Evolutionary conservation across 2,329 filamentous ascomycete species (phyloP), one percentile per base, ranked within the genome.

Genomic region (Pseudogymnoascus sp.): DNA sequence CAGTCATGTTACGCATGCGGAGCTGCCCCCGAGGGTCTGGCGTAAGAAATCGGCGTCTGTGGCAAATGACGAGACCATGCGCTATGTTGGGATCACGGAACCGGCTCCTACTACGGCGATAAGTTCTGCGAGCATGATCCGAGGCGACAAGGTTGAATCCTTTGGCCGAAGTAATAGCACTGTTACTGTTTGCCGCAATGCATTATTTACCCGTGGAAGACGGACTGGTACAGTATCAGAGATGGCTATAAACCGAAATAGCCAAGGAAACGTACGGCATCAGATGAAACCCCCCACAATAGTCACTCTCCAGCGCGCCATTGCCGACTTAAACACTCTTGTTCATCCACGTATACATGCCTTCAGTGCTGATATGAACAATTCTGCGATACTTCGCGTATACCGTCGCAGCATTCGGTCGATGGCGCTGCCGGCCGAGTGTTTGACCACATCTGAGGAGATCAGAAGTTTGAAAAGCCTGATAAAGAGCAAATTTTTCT

Each of bases 391-490:
- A 9, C 23, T 61, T 23, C 33, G 59, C 10, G 33, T 40, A 61
- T 42, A 61, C 23, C 47, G 47, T 33, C 47, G 47, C n/a, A 57
- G 47, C n/a, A 57, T 57, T 57, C 47, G 47, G 17, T 57, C 47
- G 26, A 57, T 57, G 26, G 59, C 31, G n/a, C 40, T 3, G 8
- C 59, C 59, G 5, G 13, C 17, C 2, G 59, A 36, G 23, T 61
- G 40, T 38, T 33, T 61, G 19, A 61, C 40, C 10, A 61, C 59
- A 38, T 36, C 31, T 38, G 59, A 61, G 11, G 59, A 61, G 31
- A 61, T 61, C 4, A 36, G 13, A 36, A n/a, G 13, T 61, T 42
- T 61, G 19, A 42, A 26, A 28, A 28, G 2, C 17, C 23, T n/a
- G 36, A 61, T 61, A 1, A 7, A 7, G n/a, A 23, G 59, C 10